These are phyloP conservation scores for Boletus rubroflammeus DNA, from an alignment of 768 basidiomycete genomes.

Conservation along the genomic window DNA sequence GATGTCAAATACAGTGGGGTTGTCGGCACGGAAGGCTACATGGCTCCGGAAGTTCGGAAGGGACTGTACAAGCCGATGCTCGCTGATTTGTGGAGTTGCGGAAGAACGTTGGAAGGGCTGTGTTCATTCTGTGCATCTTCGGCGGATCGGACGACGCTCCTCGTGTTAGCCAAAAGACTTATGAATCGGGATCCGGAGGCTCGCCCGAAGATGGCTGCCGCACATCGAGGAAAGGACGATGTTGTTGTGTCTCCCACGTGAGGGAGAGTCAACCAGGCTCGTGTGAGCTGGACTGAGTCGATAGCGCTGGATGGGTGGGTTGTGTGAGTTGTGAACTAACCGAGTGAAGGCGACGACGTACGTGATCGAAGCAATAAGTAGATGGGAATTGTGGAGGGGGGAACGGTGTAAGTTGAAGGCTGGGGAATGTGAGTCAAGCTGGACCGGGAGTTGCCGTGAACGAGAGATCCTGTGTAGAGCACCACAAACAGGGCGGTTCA, in stretches of 20 bases:
- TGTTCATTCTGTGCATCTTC: neutral
- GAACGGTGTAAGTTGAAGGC: no score
- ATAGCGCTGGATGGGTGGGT: neutral
- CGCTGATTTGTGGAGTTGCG: conserved; percentile 1
- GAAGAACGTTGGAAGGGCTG: neutral
- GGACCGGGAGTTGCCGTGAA: neutral
- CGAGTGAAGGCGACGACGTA: neutral
- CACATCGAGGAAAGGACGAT: neutral
- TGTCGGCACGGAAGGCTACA: neutral
- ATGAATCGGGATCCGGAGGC: neutral
- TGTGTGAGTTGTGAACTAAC: neutral
- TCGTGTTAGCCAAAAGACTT: neutral
- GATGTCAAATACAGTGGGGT: neutral
- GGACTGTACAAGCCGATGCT: neutral
- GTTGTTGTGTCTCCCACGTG: neutral
- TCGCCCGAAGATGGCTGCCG: neutral
- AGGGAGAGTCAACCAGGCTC: neutral
- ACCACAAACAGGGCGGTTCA: neutral
- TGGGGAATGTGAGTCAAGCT: no score
- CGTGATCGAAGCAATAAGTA: neutral
- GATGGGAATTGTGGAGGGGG: no score
- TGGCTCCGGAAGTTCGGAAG: no score
- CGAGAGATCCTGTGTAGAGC: neutral
- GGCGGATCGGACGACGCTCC: neutral
- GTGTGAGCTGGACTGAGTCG: neutral